These are phyloP conservation scores for Ceratocystis harringtonii DNA, from an alignment of 2,329 filamentous ascomycete species.

Conservation along the genomic window DNA sequence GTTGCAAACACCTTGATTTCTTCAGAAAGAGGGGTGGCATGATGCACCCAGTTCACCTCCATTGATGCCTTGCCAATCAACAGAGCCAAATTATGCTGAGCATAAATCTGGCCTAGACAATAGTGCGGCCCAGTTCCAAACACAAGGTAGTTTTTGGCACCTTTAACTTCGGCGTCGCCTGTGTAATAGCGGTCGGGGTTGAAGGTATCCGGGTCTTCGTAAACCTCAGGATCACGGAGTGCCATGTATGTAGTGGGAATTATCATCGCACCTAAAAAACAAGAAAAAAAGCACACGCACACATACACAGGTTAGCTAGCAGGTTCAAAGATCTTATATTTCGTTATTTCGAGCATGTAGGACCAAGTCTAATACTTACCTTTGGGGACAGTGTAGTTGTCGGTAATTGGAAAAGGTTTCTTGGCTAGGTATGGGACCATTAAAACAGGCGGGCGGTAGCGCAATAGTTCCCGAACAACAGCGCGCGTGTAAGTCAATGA, in stretches of 20 bases:
- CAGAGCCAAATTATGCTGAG: conserved; percentile 71
- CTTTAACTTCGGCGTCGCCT: conserved; percentile 73
- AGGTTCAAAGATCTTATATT: background rate
- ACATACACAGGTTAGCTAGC: conserved; percentile 17
- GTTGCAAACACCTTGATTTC: conserved; percentile 97
- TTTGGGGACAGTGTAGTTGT: conserved; percentile 83
- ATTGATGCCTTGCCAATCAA: conserved; percentile 84
- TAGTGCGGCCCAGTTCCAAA: conserved; percentile 95
- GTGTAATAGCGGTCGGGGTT: conserved; percentile 85
- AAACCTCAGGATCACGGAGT: conserved; percentile 83
- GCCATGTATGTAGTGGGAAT: conserved; percentile 83
- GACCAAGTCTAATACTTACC: conserved; percentile 30
- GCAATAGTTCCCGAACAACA: conserved; percentile 77
- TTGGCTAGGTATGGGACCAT: conserved; percentile 95
- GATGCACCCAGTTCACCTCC: conserved; percentile 78
- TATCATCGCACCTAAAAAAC: conserved; percentile 60
- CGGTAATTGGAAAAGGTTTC: conserved; percentile 84
- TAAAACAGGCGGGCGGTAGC: conserved; percentile 88
- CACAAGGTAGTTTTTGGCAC: conserved; percentile 87
- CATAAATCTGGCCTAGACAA: conserved; percentile 88
- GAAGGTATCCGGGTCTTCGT: conserved; percentile 75
- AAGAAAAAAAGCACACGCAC: background rate
- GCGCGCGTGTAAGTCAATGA: conserved; percentile 80
- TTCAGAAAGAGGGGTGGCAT: conserved; percentile 68
- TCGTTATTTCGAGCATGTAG: background rate